These are phyloP conservation scores for Xerocomellus amylosporus DNA, from an alignment of 768 basidiomycete genomes.

Conservation along the genomic window DNA sequence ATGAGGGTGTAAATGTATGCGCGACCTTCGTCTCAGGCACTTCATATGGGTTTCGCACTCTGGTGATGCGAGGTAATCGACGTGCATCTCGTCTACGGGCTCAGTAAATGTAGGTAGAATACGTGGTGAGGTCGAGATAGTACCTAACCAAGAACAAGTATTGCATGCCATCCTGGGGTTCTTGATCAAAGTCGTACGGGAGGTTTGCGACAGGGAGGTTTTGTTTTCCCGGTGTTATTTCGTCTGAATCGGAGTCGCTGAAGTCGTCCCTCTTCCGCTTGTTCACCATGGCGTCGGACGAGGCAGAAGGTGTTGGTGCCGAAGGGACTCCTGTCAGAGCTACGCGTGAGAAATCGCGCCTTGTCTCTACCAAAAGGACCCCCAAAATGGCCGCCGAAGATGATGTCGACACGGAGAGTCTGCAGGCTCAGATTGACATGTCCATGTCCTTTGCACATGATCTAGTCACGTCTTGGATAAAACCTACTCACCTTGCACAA, in stretches of 20 bases:
- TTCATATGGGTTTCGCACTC: conserved; percentile 70
- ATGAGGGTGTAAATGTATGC: conserved; percentile 15
- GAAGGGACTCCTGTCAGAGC: background rate
- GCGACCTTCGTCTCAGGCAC: conserved; percentile 28
- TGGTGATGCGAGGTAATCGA: conserved; percentile 58
- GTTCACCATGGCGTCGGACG: conserved; percentile 20
- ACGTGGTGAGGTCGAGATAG: conserved; percentile 8
- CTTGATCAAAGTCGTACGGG: conserved; percentile 62
- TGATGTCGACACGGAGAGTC: conserved; percentile 58
- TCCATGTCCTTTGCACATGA: conserved; percentile 74
- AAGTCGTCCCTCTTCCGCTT: conserved; percentile 58
- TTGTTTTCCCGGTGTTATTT: conserved; percentile 61
- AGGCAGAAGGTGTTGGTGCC: background rate
- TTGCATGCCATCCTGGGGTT: conserved; percentile 70
- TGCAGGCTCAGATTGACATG: conserved; percentile 82
- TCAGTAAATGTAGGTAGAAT: conserved; percentile 9
- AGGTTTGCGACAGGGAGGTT: conserved; percentile 80
- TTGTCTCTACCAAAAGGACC: background rate
- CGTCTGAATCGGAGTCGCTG: conserved; percentile 58
- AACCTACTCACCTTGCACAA: conserved; percentile 45
- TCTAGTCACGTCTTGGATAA: conserved; percentile 76
- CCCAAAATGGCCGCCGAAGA: conserved; percentile 45
- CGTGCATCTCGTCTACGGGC: conserved; percentile 65
- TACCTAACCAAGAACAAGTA: conserved; percentile 83
- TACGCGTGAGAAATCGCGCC: conserved; percentile 21